phyloP scores from a whole-genome alignment of 805 yeast genomes.

The Hanseniaspora singularis region DNA sequence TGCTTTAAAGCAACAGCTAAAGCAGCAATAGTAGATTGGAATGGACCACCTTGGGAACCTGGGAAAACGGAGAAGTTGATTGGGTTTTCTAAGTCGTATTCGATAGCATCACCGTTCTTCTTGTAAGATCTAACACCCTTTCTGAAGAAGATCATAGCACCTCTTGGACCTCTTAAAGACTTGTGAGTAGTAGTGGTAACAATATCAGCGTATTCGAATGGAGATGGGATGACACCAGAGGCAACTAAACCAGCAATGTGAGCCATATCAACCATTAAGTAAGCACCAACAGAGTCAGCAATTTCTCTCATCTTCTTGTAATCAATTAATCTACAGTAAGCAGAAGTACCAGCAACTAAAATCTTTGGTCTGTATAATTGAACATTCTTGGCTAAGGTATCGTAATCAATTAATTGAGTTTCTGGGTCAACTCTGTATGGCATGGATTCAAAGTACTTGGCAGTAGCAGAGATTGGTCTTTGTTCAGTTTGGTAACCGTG shows the following conservation, averaged over 20 bases:
- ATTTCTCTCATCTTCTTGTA: constrained; percentile 92
- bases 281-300: constrained; percentile 96
- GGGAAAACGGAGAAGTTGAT: constrained; percentile 99
- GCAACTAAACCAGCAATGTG: constrained; percentile 94
- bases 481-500: constrained; percentile 96
- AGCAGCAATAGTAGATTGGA: constrained; percentile 97
- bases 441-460: constrained; percentile 96
- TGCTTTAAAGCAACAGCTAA: constrained; percentile 94
- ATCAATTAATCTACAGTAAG: constrained; percentile 92
- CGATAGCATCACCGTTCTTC: constrained; percentile 84
- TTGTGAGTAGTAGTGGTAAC: constrained; percentile 98
- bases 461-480: constrained; percentile 87
- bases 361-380: constrained; percentile 89
- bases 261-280: constrained; percentile 94
- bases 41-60: constrained; percentile 99
- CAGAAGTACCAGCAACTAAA: constrained; percentile 95
- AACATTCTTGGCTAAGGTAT: constrained; percentile 84
- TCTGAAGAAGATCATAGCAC: constrained; percentile 98
- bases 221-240: constrained; percentile 91
- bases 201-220: constrained; percentile 92
- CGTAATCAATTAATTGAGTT: constrained; percentile 94
- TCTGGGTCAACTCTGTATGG: constrained; percentile 88
- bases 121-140: constrained; percentile 81
- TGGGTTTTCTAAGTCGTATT: constrained; percentile 84
- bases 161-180: constrained; percentile 98